Evolutionary conservation across 257 asterid species (phyloP), one percentile per base, ranked within the genome.

Genomic region (Nicotiana tabacum): DNA sequence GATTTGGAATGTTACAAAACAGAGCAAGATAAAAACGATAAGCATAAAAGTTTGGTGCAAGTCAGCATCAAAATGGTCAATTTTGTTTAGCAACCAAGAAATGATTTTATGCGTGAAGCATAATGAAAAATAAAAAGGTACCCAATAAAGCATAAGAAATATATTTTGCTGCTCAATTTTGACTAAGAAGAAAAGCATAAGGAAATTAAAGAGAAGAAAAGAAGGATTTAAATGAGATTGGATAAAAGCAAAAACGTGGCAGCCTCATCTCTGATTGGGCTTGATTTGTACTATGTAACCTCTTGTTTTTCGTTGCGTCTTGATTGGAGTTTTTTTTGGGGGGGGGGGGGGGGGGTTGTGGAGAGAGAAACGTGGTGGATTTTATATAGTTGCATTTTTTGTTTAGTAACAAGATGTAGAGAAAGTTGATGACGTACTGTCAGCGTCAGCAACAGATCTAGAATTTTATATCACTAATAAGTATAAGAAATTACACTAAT

Each of bases 41-140:
- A 76, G 78, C 61, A 64, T 85, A 69, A 60, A 61, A 16, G 88
- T 85, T 87, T 80, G 89, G 91, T 86, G 85, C 68, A 65, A 32
- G 89, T 90, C 89, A 21, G 80, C 80, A 29, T 74, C 79, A 48
- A 74, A 74, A 72, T 74, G 80, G 65, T 46, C 53, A 27, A 69
- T 48, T 65, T 29, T 48, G 15, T 67, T 64, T 24, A 60, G 60
- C 43, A 60, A 61, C 8, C 30, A 27, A 64, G 37, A 79, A 35
- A 3, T 37, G 29, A 18, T 37, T 37, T 35, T 46, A 78, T 79
- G 82, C 9, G 39, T 65, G 43, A 9, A 16, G 24, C 27, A 0
- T 12, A 60, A 12, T 15, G 57, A 15, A 21, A n/a, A 21, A 12
- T 2, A n/a, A 69, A 77, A 51, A 10, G 32, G 58, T 55, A 46